Evolutionary conservation across 495 filamentous ascomycete genomes (phyloP).

Genomic region (Elasticomyces elasticus): DNA sequence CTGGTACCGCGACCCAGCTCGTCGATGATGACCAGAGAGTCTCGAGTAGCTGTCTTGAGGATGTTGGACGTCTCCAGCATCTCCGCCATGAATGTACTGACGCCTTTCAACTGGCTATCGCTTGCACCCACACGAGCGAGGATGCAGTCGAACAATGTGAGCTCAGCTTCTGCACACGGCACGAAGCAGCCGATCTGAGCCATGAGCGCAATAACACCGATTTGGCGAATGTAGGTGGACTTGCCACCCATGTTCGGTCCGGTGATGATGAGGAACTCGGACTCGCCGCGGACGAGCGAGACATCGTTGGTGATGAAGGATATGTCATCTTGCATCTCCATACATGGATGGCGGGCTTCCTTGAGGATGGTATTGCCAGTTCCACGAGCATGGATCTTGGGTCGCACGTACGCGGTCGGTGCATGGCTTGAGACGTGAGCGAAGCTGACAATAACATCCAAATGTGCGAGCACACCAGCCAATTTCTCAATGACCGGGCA

Average conservation of each 20-base stretch:
- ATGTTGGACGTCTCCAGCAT: constrained; percentile 99
- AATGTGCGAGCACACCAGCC: constrained; percentile 78
- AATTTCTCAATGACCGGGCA: constrained; percentile 86
- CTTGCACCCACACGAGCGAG: constrained; percentile 91
- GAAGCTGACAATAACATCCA: constrained; percentile 94
- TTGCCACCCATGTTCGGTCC: constrained; percentile 99
- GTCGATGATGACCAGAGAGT: constrained; percentile 95
- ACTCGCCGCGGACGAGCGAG: constrained; percentile 63
- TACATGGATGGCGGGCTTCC: constrained; percentile 92
- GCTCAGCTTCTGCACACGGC: constrained; percentile 76
- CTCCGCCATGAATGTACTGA: constrained; percentile 99
- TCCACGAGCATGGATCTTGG: constrained; percentile 84
- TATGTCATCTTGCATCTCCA: constrained; percentile 99
- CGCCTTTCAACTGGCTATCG: constrained; percentile 93
- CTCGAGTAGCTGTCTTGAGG: constrained; percentile 87
- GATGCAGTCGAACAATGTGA: constrained; percentile 97
- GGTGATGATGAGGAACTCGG: constrained; percentile 92
- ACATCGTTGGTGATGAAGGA: constrained; percentile 99
- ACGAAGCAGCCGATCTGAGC: constrained; percentile 96
- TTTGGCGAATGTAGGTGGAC: constrained; percentile 96
- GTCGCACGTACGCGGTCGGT: constrained; percentile 80
- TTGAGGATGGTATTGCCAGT: constrained; percentile 82
- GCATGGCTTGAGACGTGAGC: constrained; percentile 92
- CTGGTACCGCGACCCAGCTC: constrained; percentile 96
- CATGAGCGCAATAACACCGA: constrained; percentile 95